phyloP scores from a whole-genome alignment of 768 basidiomycete genomes.

The Sarcomyxa edulis region DNA sequence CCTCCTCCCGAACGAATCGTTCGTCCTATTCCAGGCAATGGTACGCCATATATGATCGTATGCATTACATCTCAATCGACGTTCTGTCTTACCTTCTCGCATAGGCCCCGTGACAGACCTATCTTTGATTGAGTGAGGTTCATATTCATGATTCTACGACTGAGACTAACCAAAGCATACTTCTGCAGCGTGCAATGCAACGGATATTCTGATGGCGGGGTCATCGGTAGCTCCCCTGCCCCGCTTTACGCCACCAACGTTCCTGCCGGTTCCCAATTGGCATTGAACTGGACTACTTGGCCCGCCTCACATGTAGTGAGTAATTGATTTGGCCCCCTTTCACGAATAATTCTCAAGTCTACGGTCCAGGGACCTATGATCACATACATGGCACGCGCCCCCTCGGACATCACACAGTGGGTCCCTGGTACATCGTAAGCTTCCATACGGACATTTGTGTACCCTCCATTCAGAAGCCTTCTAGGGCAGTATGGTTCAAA shows the following conservation, averaged over 20 bases:
- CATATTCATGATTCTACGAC: not conserved
- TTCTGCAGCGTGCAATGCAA: constrained; percentile 7
- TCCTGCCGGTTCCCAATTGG: constrained; percentile 31
- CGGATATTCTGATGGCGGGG: constrained; percentile 4
- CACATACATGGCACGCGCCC: constrained; percentile 43
- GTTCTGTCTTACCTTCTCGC: not conserved
- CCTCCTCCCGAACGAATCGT: constrained; percentile 32
- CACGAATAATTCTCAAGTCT: not conserved
- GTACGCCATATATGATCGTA: constrained; percentile 6
- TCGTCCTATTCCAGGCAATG: constrained; percentile 30
- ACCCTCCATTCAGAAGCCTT: too few relatives aligned
- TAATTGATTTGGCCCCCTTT: not conserved
- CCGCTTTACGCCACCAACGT: constrained; percentile 34
- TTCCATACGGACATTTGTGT: not conserved
- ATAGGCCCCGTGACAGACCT: constrained; percentile 32
- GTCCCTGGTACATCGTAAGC: constrained; percentile 32
- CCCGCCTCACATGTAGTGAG: constrained; percentile 26
- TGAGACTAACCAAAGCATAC: not conserved
- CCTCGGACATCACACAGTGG: constrained; percentile 38
- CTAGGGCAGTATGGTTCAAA: constrained; percentile 48
- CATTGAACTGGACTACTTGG: constrained; percentile 38
- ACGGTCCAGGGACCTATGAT: constrained; percentile 32
- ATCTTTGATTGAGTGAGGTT: constrained; percentile 30
- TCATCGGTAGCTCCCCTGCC: constrained; percentile 29
- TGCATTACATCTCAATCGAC: not conserved